A percentile compares a stretch with the other conserved stretches of the same genome.
Evolutionary conservation across 306 rosid species (phyloP).

Genomic region (Hippophae rhamnoides): DNA sequence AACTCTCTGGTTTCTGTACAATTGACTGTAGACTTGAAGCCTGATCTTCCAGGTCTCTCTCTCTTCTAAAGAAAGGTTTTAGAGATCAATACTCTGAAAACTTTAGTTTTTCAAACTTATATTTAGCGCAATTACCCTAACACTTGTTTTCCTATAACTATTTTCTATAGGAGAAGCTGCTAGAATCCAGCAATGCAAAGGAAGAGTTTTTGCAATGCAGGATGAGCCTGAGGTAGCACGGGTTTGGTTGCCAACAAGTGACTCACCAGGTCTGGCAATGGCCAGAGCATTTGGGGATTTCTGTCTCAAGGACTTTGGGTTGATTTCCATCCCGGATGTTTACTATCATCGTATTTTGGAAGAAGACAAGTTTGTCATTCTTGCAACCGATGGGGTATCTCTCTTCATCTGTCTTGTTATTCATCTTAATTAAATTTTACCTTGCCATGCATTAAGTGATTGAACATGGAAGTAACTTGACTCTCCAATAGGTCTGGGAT

Average conservation of each 20-base stretch:
- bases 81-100: too few species aligned
- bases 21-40: constrained; percentile 45
- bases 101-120: too few species aligned
- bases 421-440: not conserved
- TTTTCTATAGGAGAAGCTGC: constrained; percentile 40
- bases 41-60: constrained; percentile 43
- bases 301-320: constrained; percentile 51
- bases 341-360: constrained; percentile 29
- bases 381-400: constrained; percentile 52
- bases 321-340: constrained; percentile 44
- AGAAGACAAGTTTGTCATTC: constrained; percentile 41
- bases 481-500: constrained; percentile 41
- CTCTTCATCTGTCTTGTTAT: constrained; percentile 8
- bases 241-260: constrained; percentile 47
- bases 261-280: constrained; percentile 57
- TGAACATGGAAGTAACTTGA: not conserved
- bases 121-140: too few species aligned
- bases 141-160: not conserved
- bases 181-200: constrained; percentile 50
- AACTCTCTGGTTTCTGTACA: constrained; percentile 34
- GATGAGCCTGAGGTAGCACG: constrained; percentile 58
- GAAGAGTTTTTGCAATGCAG: constrained; percentile 50
- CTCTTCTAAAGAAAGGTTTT: not conserved
- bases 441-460: too few species aligned
- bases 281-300: constrained; percentile 57